Conservation (phyloP, 1,139 yeast species). For the Taphrina wiesneri region DNA sequence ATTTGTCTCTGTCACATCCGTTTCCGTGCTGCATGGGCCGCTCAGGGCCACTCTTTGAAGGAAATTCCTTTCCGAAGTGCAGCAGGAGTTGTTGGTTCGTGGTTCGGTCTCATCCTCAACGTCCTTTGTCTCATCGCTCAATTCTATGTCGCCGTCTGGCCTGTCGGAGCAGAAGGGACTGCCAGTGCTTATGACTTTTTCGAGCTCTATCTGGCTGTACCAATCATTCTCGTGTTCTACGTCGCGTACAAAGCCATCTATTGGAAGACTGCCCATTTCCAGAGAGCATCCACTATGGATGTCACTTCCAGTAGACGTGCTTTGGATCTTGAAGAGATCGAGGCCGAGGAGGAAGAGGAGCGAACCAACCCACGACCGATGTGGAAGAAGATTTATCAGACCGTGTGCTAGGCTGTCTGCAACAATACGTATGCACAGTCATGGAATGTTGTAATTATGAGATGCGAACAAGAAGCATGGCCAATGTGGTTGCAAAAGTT, state of each 20-base stretch:
- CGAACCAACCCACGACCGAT: slow-evolving; percentile 8
- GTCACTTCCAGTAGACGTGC: slow-evolving; percentile 21
- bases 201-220: slow-evolving; percentile 56
- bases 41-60: slow-evolving; percentile 61
- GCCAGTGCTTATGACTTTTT: slow-evolving; percentile 50
- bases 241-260: slow-evolving; percentile 51
- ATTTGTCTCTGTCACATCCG: slow-evolving; percentile 74
- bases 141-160: slow-evolving; percentile 75
- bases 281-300: slow-evolving; percentile 26
- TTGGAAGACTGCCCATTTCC: slow-evolving; percentile 21
- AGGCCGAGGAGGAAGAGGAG: slow-evolving; percentile 23
- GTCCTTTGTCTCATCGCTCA: slow-evolving; percentile 68
- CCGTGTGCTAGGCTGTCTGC: background rate
- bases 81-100: slow-evolving; percentile 71
- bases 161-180: slow-evolving; percentile 51
- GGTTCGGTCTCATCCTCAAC: slow-evolving; percentile 62
- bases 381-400: slow-evolving; percentile 22
- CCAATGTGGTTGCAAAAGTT: background rate
- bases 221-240: slow-evolving; percentile 54
- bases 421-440: no score
- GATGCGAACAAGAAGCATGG: no score
- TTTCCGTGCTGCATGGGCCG: slow-evolving; percentile 70
- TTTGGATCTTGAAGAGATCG: slow-evolving; percentile 24
- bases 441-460: no score
- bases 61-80: slow-evolving; percentile 72